Base-by-base conservation (phyloP, 495 filamentous ascomycete species). In the Penicillium chermesinum region DNA sequence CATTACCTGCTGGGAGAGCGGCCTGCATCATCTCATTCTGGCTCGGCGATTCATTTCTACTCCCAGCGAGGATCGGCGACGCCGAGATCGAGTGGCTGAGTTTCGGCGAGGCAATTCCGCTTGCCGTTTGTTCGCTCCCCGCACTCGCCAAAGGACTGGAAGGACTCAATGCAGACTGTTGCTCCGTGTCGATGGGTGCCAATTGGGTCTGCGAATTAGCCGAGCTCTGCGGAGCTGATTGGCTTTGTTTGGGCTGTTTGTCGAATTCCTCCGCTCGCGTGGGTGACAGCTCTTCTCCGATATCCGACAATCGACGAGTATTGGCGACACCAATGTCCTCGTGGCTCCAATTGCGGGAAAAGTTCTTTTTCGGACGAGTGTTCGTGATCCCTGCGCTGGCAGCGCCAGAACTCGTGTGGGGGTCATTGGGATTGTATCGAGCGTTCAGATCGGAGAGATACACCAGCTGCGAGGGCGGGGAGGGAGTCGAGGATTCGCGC, bases 271-370 rank as follows among this genome's bases (percentile, higher is more conserved):
- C 57, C 39, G 52, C 51, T 12, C 46, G 55, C 22, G 57, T 48
- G 1, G 65, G 61, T 35, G 70, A 72, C 38, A 61, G 34, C 41
- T 75, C 84, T 70, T 88, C 84, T 15, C 84, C 84, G 61, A 88
- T 88, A 66, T 86, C 84, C 36, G 83, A 86, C 42, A 88, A 54
- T 69, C 85, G 63, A 74, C 84, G 63, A 16, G 42, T 27, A 15
- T 46, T 46, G 18, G 82, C 47, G 66, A 77, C 33, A 73, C 81
- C 49, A 69, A 80, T 41, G 65, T 76, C 54, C 67, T 83, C 52
- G 73, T 69, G 44, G 67, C 71, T 34, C 75, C 81, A 55, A 55
- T 69, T 62, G 67, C 79, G 67, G 56, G 70, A 50, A 46, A 62
- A 69, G 34, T 50, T 62, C 44, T 65, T 69, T 46, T 69, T 70